Evolutionary conservation across 1,284 basidiomycete genomes (phyloP), one percentile per base, ranked within the genome.

Genomic region (Papiliotrema laurentii): DNA sequence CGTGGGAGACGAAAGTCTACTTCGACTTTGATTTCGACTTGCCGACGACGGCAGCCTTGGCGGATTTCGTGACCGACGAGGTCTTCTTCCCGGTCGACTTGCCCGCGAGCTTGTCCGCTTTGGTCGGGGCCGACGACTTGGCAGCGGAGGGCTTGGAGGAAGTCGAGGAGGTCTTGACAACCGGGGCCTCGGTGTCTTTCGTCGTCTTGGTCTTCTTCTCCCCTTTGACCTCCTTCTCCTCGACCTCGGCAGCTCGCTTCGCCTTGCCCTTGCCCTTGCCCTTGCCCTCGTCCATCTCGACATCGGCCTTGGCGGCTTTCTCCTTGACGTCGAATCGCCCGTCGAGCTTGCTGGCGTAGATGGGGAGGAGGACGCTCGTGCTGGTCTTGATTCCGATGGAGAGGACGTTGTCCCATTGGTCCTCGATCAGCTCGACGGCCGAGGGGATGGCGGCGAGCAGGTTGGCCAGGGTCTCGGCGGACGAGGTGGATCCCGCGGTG

Each of bases 351-450:
- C 83, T 81, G 37, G 79, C 83, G 90, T 91, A 98, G 60, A 98
- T 83, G 1, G 94, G 94, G 26, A 98, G 75, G 55, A 86, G 83
- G n/a, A 84, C 78, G 44, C 86, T 89, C 18, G 81, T 81, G 57
- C 83, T 87, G 3, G 91, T 96, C 76, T 98, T 98, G 76, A 98
- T 83, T 58, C 92, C 82, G 25, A 98, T 73, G 53, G 83, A 85
- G 63, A 96, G 89, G 42, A 98, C 78, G 68, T 97, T 97, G 49
- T 87, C 84, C 93, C 93, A 97, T 21, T 83, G 86, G 42, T 84
- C 88, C 55, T 83, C 80, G 57, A 97, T 81, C 45, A 80, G 78
- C 39, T 66, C 61, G 31, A 85, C 80, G 50, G 94, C 76, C n/a
- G 80, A 80, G 2, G 94, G 92, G 2, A 97, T 75, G 1, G 88